Conservation (phyloP, 2,329 filamentous ascomycete genomes). For the Aspergillus fijiensis region DNA sequence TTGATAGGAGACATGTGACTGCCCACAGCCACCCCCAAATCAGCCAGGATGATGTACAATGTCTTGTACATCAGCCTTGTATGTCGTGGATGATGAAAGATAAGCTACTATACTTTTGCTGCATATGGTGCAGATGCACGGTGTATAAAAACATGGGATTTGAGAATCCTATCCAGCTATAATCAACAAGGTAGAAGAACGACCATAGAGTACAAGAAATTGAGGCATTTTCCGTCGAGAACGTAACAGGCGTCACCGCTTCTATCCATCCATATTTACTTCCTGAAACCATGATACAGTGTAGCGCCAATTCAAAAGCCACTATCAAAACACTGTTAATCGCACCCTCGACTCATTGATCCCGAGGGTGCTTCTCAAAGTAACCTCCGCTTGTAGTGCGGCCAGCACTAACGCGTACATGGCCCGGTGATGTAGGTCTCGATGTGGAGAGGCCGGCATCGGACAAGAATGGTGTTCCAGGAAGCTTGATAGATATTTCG, state of each 20-base stretch:
- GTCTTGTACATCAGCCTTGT: not conserved
- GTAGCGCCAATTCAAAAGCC: not conserved
- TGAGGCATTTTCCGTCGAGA: slow-evolving; percentile 5
- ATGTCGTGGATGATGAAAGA: not conserved
- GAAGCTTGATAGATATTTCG: slow-evolving; percentile 49
- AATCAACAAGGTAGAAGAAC: not conserved
- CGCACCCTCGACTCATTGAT: slow-evolving; percentile 13
- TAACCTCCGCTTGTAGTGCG: slow-evolving; percentile 38
- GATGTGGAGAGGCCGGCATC: slow-evolving; percentile 55
- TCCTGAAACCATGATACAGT: slow-evolving; percentile 8
- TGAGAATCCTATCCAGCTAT: not conserved
- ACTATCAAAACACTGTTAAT: not conserved
- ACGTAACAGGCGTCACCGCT: slow-evolving; percentile 8
- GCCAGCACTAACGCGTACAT: slow-evolving; percentile 42
- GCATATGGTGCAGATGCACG: not conserved
- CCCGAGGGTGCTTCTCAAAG: slow-evolving; percentile 37
- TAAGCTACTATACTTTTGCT: not conserved
- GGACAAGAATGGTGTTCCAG: slow-evolving; percentile 48
- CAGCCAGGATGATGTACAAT: not conserved
- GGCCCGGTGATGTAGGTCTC: slow-evolving; percentile 52
- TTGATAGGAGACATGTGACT: not conserved
- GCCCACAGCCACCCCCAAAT: not conserved
- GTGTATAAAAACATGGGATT: not conserved
- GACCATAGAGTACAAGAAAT: slow-evolving; percentile 3
- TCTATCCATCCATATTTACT: slow-evolving; percentile 24